Base-by-base conservation (phyloP, 2,329 filamentous ascomycete genomes). In the Cladosporium cucumerinum region DNA sequence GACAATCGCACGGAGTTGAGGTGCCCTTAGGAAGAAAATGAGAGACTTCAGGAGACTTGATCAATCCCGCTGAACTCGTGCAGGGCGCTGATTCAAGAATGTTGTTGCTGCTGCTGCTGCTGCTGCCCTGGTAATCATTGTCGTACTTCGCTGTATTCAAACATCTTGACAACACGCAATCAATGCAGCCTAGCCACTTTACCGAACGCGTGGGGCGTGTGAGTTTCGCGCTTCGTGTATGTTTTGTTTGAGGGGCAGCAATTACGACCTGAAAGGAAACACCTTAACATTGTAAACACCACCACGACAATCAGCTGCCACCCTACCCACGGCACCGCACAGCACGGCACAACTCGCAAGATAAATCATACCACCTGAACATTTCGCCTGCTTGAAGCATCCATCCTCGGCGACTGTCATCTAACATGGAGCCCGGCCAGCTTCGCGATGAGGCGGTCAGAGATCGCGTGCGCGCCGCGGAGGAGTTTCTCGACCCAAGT, bases 401-500 rank as follows among this genome's bases (percentile, higher is more conserved):
- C n/a, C 34, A 30, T 30, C 28, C 11, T 21, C 6, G 18, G 32
- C 25, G n/a, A 62, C n/a, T 32, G 26, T 21, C 10, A 30, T 48
- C 28, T 49, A 69, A 21, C 66, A 93, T 95, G 90, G 90, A 93
- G 71, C 85, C 83, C 66, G 82, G 87, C 71, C 87, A 90, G 81
- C 86, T 96, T 73, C 87, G 89, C 78, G 93, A 97, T 84, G 91
- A 95, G 79, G 92, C 89, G 70, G 88, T 89, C 72, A 86, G 87
- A 72, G 89, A 96, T 81, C 91, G 93, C 73, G 87, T 97, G 77
- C 90, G 92, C 72, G 87, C 90, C 69, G 93, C 92, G n/a, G 86
- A 90, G 72, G 93, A 97, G 77, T 97, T 98, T 75, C 87, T 98
- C 51, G 94, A 97, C 82, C 94, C 94, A 67, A 89, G 93, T 97